These are phyloP conservation scores for Phytopythium montanum DNA, from an alignment of 352 stramenopile genomes.

Conservation along the genomic window DNA sequence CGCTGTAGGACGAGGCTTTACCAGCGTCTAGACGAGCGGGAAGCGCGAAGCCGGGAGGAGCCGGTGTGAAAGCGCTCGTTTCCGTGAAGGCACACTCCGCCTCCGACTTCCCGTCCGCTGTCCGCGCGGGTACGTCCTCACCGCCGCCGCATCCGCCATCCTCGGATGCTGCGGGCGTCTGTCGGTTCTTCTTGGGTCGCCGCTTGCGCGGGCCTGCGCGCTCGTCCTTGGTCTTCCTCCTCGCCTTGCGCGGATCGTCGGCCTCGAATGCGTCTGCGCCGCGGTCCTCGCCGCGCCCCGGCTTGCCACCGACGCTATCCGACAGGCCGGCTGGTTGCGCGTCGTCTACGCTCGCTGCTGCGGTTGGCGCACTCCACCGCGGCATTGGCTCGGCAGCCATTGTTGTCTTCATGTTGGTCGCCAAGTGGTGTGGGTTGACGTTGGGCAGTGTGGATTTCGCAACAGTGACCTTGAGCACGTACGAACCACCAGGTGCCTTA, in stretches of 20 bases:
- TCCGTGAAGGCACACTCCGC: no score
- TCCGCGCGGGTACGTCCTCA: no score
- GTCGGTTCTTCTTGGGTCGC: slow-evolving; percentile 54
- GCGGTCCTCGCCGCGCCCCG: not conserved
- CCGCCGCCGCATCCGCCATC: not conserved
- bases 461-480: no score
- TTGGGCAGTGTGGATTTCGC: no score
- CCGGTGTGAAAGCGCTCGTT: no score
- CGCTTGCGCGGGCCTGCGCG: slow-evolving; percentile 61
- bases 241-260: slow-evolving; percentile 3
- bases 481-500: no score
- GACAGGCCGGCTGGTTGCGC: not conserved
- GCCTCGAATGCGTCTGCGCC: not conserved
- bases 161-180: not conserved
- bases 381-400: no score
- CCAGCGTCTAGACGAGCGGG: not conserved
- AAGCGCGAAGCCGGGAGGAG: not conserved
- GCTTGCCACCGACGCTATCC: not conserved
- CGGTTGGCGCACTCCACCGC: no score
- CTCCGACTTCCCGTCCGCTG: no score
- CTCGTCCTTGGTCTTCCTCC: slow-evolving; percentile 22
- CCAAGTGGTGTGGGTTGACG: no score
- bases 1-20: no score
- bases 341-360: not conserved
- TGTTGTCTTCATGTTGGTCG: no score